Conservation (phyloP, 164 flowering plant genomes). For the Vitis amurensis region DNA sequence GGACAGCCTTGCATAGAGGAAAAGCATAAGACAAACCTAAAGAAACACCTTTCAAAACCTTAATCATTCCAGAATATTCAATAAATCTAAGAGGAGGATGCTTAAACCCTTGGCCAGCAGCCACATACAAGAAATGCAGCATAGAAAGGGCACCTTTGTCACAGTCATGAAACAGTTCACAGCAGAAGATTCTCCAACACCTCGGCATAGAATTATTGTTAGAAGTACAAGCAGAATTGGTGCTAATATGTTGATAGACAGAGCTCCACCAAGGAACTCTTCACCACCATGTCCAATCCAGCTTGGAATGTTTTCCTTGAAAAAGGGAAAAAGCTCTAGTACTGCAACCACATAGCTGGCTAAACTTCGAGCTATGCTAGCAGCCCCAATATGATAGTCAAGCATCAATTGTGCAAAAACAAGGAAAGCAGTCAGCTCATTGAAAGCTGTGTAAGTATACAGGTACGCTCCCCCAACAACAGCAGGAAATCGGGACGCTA, state of each 20-base stretch:
- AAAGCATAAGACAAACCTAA: not conserved
- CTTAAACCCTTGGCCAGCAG: no score
- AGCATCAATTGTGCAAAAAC: slow-evolving; percentile 89
- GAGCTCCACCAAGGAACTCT: slow-evolving; percentile 60
- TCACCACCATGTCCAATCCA: slow-evolving; percentile 89
- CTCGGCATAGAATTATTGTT: slow-evolving; percentile 76
- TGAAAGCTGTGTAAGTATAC: slow-evolving; percentile 89
- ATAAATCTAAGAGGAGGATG: not conserved
- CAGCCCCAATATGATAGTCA: slow-evolving; percentile 97
- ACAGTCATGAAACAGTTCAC: slow-evolving; percentile 81
- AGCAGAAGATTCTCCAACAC: slow-evolving; percentile 87
- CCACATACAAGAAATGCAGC: not conserved
- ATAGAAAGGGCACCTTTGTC: slow-evolving; percentile 54
- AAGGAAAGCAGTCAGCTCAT: slow-evolving; percentile 95
- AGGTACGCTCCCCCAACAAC: slow-evolving; percentile 97
- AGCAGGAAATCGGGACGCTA: slow-evolving; percentile 93
- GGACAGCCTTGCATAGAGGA: no score
- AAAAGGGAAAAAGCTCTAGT: slow-evolving; percentile 70
- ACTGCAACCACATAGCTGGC: slow-evolving; percentile 72
- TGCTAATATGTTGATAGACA: slow-evolving; percentile 86
- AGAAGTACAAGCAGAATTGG: slow-evolving; percentile 71
- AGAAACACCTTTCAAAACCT: not conserved
- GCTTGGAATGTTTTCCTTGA: slow-evolving; percentile 66
- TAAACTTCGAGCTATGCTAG: slow-evolving; percentile 93
- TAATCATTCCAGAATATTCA: not conserved